These are phyloP conservation scores for Backusella australiensis DNA, from an alignment of 192 early-diverging fungal species.

Conservation along the genomic window DNA sequence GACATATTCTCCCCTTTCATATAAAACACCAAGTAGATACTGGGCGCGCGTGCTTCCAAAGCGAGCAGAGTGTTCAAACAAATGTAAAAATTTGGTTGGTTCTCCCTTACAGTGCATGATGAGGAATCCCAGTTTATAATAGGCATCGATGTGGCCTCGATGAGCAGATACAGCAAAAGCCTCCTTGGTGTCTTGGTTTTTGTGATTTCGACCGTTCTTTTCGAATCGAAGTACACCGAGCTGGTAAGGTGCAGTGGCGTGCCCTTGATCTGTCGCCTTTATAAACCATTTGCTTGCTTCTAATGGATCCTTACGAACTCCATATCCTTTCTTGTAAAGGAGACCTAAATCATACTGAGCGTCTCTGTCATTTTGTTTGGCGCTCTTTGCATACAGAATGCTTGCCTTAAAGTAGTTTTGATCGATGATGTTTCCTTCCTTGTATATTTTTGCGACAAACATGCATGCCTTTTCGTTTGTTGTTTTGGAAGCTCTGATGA, in stretches of 20 bases:
- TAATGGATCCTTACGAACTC: not conserved
- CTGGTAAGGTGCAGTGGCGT: not conserved
- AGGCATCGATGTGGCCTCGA: not conserved
- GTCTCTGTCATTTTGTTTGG: constrained; percentile 8
- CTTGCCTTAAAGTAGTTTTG: not conserved
- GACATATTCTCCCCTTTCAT: not conserved
- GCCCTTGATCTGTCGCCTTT: not conserved
- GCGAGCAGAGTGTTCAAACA: not conserved
- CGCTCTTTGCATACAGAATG: constrained; percentile 34
- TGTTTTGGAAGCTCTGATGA: not conserved
- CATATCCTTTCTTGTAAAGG: not conserved
- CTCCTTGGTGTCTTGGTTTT: not conserved
- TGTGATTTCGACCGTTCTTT: too few species aligned
- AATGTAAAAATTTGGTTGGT: not conserved
- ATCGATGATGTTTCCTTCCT: not conserved
- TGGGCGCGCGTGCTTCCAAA: not conserved
- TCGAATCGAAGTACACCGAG: not conserved
- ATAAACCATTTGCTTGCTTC: not conserved
- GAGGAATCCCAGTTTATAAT: not conserved
- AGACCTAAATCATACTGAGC: constrained; percentile 20
- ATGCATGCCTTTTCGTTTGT: not conserved
- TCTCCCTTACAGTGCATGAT: not conserved
- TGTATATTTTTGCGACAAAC: not conserved
- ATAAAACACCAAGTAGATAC: not conserved
- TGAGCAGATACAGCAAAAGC: not conserved